Percentiles rank a stretch among this genome's conserved stretches.
Evolutionary conservation across 805 yeast species (phyloP).

Genomic region (Lachancea waltii): DNA sequence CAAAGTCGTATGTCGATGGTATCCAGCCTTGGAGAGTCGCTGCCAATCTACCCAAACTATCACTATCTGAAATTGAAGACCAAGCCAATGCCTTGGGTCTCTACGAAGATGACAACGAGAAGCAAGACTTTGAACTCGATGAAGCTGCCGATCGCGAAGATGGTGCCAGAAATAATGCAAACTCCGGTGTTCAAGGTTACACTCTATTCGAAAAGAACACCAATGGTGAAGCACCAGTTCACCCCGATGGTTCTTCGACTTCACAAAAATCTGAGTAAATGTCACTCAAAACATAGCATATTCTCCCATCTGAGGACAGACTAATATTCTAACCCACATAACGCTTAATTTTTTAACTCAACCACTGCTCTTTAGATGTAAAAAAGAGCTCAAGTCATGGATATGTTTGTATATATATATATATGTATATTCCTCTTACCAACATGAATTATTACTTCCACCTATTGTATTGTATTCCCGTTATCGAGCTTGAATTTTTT

Average conservation of each 20-base stretch:
- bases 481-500: too few species aligned
- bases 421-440: too few species aligned
- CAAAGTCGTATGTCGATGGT: slow-evolving; percentile 42
- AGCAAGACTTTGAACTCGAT: slow-evolving; percentile 20
- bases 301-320: too few species aligned
- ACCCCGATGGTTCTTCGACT: slow-evolving; percentile 7
- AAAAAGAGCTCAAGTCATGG: too few species aligned
- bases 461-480: too few species aligned
- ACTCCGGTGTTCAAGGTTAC: slow-evolving; percentile 10
- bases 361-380: too few species aligned
- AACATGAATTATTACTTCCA: too few species aligned
- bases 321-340: too few species aligned
- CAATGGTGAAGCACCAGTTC: not conserved
- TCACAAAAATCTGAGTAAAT: slow-evolving; percentile 6
- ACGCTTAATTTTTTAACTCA: too few species aligned
- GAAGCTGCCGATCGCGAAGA: slow-evolving; percentile 15
- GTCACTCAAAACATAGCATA: too few species aligned
- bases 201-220: slow-evolving; percentile 10
- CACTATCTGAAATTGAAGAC: slow-evolving; percentile 50
- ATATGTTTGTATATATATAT: too few species aligned
- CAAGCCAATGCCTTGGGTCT: slow-evolving; percentile 56
- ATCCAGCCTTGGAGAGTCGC: slow-evolving; percentile 61
- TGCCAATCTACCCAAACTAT: slow-evolving; percentile 50
- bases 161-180: slow-evolving; percentile 10
- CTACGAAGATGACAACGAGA: slow-evolving; percentile 37